Evolutionary conservation across 2,329 filamentous ascomycete species (phyloP).

Genomic region (Penicillium psychrosexuale): DNA sequence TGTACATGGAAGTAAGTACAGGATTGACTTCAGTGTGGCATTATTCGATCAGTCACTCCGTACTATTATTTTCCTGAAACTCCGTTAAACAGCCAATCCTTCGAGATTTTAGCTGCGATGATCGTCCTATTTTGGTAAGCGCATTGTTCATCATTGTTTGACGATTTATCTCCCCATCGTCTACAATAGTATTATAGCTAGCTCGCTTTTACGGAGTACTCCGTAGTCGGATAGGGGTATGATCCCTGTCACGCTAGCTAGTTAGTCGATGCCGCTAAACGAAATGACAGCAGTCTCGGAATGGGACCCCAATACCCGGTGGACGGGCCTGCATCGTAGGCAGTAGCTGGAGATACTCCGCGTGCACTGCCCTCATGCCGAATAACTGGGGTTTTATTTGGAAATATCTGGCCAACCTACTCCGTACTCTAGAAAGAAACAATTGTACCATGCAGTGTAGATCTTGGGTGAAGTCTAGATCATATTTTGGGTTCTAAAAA

Average conservation of each 20-base stretch:
- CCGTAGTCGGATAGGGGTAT: neutral
- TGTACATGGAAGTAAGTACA: neutral
- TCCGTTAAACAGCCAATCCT: neutral
- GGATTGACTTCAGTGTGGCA: neutral
- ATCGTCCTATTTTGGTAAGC: neutral
- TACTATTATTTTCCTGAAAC: neutral
- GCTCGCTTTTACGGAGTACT: neutral
- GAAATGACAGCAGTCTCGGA: neutral
- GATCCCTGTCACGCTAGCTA: neutral
- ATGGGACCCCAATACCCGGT: neutral
- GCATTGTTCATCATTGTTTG: neutral
- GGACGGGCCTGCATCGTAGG: slow-evolving; percentile 1
- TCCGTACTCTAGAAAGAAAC: too few species aligned
- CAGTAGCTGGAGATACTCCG: slow-evolving; percentile 3
- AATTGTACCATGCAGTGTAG: neutral
- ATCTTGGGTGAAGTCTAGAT: neutral
- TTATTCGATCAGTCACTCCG: neutral
- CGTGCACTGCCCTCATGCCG: neutral
- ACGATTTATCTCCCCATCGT: neutral
- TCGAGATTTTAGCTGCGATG: neutral
- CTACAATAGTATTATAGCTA: neutral
- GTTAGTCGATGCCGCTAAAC: neutral
- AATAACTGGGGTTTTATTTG: neutral
- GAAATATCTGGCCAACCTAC: neutral
- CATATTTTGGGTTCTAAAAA: neutral